Conservation (phyloP, 345 rosid species). For the Pugionium cornutum region DNA sequence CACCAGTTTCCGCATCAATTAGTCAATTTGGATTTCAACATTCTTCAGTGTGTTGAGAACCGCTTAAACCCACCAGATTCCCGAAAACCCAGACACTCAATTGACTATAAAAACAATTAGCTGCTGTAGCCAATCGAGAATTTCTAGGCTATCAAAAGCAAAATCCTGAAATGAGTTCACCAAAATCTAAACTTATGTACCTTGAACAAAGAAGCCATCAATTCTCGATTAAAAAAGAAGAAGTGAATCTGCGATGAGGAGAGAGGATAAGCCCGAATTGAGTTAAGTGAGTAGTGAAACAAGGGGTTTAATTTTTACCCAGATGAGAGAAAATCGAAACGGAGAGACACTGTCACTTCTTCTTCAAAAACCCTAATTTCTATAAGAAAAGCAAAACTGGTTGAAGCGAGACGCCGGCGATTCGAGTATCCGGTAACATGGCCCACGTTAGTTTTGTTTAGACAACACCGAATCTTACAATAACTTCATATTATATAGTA, state of each 20-base stretch:
- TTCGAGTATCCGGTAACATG: constrained; percentile 18
- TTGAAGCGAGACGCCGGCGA: constrained; percentile 11
- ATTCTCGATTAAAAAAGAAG: neutral
- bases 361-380: constrained; percentile 32
- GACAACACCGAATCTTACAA: neutral
- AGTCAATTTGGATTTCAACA: constrained; percentile 8
- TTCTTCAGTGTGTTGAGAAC: neutral
- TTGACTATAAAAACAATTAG: constrained; percentile 1
- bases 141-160: neutral
- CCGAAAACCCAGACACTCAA: neutral
- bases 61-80: neutral
- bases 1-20: neutral
- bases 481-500: no score
- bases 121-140: constrained; percentile 1
- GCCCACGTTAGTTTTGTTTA: constrained; percentile 9
- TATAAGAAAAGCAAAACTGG: neutral
- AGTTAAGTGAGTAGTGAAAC: neutral
- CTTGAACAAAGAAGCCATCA: constrained; percentile 83
- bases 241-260: constrained; percentile 29
- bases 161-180: constrained; percentile 9
- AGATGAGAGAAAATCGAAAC: constrained; percentile 15
- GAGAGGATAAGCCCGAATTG: constrained; percentile 25
- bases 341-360: constrained; percentile 14
- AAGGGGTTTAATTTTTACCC: neutral
- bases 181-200: constrained; percentile 36